Conservation (phyloP, 306 rosid genomes). For the Rosa persica region DNA sequence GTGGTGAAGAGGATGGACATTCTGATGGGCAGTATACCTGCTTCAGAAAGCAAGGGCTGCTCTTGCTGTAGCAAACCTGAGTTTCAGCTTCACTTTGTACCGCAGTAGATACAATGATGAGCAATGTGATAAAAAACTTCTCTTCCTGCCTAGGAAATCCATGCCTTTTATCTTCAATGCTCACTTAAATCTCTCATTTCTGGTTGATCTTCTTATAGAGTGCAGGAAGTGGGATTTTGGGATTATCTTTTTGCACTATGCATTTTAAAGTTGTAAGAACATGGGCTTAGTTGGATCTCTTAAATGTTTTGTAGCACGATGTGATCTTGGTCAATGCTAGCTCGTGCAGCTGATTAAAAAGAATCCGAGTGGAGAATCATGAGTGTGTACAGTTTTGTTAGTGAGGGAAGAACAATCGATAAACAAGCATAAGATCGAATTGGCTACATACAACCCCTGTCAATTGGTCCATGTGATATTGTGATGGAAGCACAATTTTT, state of each 20-base stretch:
- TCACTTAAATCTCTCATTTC: neutral
- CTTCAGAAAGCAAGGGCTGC: constrained; percentile 17
- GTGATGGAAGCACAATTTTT: neutral
- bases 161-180: constrained; percentile 27
- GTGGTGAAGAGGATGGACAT: constrained; percentile 56
- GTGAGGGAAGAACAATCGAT: neutral
- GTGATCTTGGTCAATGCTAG: constrained; percentile 32
- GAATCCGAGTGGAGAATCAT: neutral
- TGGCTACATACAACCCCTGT: neutral
- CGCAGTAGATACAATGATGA: constrained; percentile 37
- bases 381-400: neutral
- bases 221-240: constrained; percentile 25
- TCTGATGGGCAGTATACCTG: constrained; percentile 49
- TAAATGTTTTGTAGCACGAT: constrained; percentile 1
- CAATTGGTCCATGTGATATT: neutral
- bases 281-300: constrained; percentile 1
- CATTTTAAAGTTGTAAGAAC: neutral
- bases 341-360: constrained; percentile 7
- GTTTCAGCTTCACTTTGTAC: constrained; percentile 31
- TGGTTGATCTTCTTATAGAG: constrained; percentile 21
- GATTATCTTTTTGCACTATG: neutral
- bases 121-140: constrained; percentile 22
- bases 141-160: constrained; percentile 34
- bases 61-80: constrained; percentile 28
- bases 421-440: neutral